Base-by-base conservation (phyloP, 1,139 yeast genomes). In the Casaregolazyma lundiana region DNA sequence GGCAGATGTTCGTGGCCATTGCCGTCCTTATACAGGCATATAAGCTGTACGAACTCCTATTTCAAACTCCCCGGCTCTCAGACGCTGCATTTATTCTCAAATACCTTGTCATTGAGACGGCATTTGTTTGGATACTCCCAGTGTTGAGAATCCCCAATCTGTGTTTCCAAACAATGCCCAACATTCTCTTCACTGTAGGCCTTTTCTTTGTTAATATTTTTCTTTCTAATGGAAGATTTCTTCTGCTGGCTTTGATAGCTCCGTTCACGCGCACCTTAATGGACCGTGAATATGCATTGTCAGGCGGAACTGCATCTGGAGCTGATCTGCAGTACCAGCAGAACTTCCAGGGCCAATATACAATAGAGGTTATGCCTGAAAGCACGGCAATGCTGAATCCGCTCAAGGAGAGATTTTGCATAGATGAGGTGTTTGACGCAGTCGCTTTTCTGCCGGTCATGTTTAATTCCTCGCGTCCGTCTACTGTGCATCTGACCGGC, bases 341-440 rank as follows among this genome's bases (percentile, higher is more conserved):
- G 36, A 21, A 20, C 19, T 69, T 82, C 2, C 95, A 89, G 62
- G 98, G 97, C 43, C 80, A 79, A 48, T 85, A 86, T 59, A 85
- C 92, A 2, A 84, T 92, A 54, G 85, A 90, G 57, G 86, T 86
- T 55, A 70, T 94, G 37, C 98, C 98, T 0, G 97, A 92, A 62
- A 85, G 95, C 37, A 83, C 95, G 0, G 96, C 95, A 2, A 72
- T 75, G 56, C 70, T 94, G 60, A 88, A 90, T 54, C 97, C 97
- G 1, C 78, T 81, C 54, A 77, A 75, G 40, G 77, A 76, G 35
- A 74, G 78, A 11, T 75, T 73, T 50, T 90, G 97, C 64, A 62
- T 88, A 41, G 79, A 79, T 41, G 53, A 67, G 41, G 65, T 67
- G 7, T 61, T 62, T 9, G 56, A 57, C 17, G 54, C 60, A 26